Base-by-base conservation (phyloP, 2,329 filamentous ascomycete species). In the Cladophialophora chaetospira region DNA sequence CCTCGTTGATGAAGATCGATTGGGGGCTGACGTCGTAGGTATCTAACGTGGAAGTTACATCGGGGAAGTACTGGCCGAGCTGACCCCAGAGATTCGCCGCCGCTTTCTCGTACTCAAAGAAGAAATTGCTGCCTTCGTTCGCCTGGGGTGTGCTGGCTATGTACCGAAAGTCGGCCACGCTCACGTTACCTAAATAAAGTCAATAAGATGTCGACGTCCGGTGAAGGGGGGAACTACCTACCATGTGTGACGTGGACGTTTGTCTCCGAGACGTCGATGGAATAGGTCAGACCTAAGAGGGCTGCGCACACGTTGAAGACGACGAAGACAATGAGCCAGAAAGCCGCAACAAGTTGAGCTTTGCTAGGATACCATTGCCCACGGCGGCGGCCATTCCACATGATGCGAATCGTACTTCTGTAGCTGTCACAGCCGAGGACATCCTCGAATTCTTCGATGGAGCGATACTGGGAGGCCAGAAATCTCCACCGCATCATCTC, bases 1-100 rank as follows among this genome's bases (percentile, higher is more conserved):
- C 55, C 62, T 77, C 75, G 3, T 80, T 77, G 0, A 75, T 76
- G 64, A 79, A 82, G 42, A 73, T 77, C 11, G 13, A 9, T 8
- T 35, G 10, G 28, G 1, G 1, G 26, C 21, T n/a, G n/a, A n/a
- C n/a, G n/a, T n/a, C n/a, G n/a, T n/a, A n/a, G n/a, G n/a, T n/a
- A n/a, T n/a, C n/a, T n/a, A n/a, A n/a, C n/a, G 26, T 31, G 49
- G 44, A 17, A 29, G 23, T 26, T n/a, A n/a, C n/a, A n/a, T n/a
- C n/a, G 9, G 21, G 8, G 29, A 38, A 55, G 53, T 53, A 45
- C 50, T 63, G 63, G 25, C 62, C 55, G 47, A 53, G 36, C 61
- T 49, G 51, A 47, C 64, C 50, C 40, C 47, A 62, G 26, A 52
- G 29, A 29, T 62, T 58, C 26, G 57, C 60, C 17, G 57, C 60